phyloP scores from a whole-genome alignment of 768 basidiomycete species.

The Macrocybe gigantea region DNA sequence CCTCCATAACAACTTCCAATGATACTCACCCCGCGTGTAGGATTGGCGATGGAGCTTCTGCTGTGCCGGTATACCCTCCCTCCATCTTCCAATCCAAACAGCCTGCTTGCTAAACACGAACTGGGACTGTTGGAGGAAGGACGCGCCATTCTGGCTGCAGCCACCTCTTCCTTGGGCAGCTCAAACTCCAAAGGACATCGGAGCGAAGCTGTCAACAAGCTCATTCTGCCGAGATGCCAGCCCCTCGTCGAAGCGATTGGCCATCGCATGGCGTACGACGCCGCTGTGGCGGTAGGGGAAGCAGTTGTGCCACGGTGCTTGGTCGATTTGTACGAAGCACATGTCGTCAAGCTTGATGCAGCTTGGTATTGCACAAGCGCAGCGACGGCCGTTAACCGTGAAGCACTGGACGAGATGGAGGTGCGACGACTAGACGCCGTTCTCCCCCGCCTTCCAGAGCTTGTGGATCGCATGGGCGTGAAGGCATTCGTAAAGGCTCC shows the following conservation, averaged over 20 bases:
- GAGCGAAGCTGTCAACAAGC: constrained; percentile 22
- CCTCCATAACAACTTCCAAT: not conserved
- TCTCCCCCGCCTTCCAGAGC: no score
- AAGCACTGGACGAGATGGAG: no score
- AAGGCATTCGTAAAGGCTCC: no score
- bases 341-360: constrained; percentile 25
- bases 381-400: no score
- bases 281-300: constrained; percentile 23
- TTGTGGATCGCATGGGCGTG: no score
- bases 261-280: constrained; percentile 39
- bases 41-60: constrained; percentile 21
- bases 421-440: no score
- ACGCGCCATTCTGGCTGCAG: constrained; percentile 10
- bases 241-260: constrained; percentile 36
- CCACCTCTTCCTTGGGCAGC: no score
- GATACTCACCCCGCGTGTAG: constrained; percentile 8
- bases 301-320: constrained; percentile 12
- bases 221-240: constrained; percentile 36
- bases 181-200: constrained; percentile 19
- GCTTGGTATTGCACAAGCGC: constrained; percentile 27
- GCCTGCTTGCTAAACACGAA: constrained; percentile 17
- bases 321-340: constrained; percentile 32
- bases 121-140: constrained; percentile 9
- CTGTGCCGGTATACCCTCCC: constrained; percentile 15
- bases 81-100: constrained; percentile 6